Evolutionary conservation across 768 basidiomycete species (phyloP), one percentile per base, ranked within the genome.

Genomic region (Chlorophyllum brunneum): DNA sequence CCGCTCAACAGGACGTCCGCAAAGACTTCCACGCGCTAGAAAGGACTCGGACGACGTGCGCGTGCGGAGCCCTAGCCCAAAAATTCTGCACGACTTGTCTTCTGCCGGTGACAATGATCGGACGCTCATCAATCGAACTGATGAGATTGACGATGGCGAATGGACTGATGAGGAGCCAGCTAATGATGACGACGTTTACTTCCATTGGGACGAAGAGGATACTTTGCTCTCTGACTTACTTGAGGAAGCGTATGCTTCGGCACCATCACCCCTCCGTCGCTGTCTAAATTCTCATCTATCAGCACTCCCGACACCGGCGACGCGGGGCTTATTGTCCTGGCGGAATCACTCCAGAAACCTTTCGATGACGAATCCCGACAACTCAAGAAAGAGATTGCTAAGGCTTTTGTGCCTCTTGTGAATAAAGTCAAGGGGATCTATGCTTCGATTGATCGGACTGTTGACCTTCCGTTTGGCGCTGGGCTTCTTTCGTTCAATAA

Each of bases 401-500:
- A 72, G 23, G 65, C 67, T 8, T 64, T 79, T 30, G 75, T 79
- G 10, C 75, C 73, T 5, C 68, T 75, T 6, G 71, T 78, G 50
- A 81, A 80, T 52, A 72, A 72, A 56, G 71, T 83, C 54, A 75
- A 69, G 47, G 58, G 64, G 10, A 63, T 65, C 7, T 74, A 74
- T 65, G 60, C 65, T 46, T 44, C 61, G 57, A 59, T 79, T 20
- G 65, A 72, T 29, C 62, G 67, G 2, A 64, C 68, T 38, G 67
- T 75, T 30, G 78, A 79, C 59, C 53, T 58, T 10, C 56, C 57
- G 1, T 75, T 67, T 51, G 66, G 63, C 0, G 67, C 66, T 47
- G 83, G 79, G 5, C 62, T 86, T 30, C 63, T 79, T 9, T 62
- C 67, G 5, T 80, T 86, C 65, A 77, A 85, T 60, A 72, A 74